Evolutionary conservation across 148 eudicot genomes (phyloP).

Genomic region (Oxyria digyna): DNA sequence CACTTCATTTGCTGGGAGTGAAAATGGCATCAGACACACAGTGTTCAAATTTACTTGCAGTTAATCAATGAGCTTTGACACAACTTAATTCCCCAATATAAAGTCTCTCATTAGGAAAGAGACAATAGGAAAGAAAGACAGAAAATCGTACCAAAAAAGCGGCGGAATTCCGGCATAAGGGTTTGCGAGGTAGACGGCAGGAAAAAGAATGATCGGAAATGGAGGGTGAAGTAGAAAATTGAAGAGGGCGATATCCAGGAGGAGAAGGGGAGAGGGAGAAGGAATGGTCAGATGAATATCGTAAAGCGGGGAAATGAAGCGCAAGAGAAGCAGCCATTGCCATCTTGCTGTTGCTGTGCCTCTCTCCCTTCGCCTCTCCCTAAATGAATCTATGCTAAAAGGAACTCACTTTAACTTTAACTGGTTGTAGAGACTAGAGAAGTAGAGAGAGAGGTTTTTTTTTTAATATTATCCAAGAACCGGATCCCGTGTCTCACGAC

Average conservation of each 20-base stretch:
- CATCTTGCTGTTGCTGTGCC: neutral
- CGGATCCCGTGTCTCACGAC: too few relatives aligned
- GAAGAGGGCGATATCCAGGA: neutral
- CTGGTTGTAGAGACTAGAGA: too few relatives aligned
- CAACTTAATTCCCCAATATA: neutral
- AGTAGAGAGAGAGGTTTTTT: too few relatives aligned
- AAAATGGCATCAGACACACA: neutral
- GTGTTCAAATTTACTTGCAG: neutral
- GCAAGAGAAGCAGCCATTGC: conserved; percentile 11
- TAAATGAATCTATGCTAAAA: too few relatives aligned
- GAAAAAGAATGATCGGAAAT: conserved; percentile 7
- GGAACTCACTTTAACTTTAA: too few relatives aligned
- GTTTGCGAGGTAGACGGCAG: conserved; percentile 9
- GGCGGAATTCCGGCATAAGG: conserved; percentile 1
- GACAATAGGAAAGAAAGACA: neutral
- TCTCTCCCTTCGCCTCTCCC: neutral
- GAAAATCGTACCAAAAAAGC: conserved; percentile 19
- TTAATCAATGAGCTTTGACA: neutral
- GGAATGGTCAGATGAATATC: conserved; percentile 17
- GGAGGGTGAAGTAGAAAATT: conserved; percentile 7
- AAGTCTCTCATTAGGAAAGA: neutral
- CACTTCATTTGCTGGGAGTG: neutral
- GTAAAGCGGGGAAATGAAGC: conserved; percentile 8
- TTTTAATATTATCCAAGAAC: too few relatives aligned
- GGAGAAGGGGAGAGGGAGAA: conserved; percentile 16